Evolutionary conservation across 2,329 filamentous ascomycete genomes (phyloP), one percentile per base, ranked within the genome.

Genomic region (Fusarium agapanthi): DNA sequence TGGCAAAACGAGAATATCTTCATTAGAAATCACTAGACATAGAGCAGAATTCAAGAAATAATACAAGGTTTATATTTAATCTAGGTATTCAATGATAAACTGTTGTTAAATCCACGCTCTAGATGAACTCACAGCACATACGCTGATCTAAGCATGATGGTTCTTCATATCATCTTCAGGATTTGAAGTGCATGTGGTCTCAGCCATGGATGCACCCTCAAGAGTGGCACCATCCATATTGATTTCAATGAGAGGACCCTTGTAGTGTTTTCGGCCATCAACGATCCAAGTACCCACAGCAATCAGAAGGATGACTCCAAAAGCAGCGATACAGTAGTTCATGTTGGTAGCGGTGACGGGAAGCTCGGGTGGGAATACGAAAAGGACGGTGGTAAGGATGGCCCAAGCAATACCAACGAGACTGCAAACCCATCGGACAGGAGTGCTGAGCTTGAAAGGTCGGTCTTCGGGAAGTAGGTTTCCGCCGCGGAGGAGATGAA

Each of bases 351-450:
- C 85, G 0, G 89, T 89, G 5, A 91, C 90, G 0, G 91, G 91
- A 8, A 90, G 77, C 13, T 86, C 86, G 0, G 92, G 92, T 7
- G 92, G 92, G 81, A 94, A 93, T 26, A 94, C 86, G 81, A 94
- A 94, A 2, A 95, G 85, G 2, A 94, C 89, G 0, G 91, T 94
- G 0, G 92, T 94, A n/a, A 94, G 79, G 18, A 89, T 82, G 3
- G 91, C 88, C 81, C 92, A 95, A 0, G 83, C 83, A 51, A 95
- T 85, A 10, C 92, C 92, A 34, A 80, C 64, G 35, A 79, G 65
- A 64, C 83, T 81, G 59, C 77, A 67, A 8, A 78, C 67, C 84
- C 84, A 85, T 38, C 83, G 80, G 3, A 82, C 65, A 7, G 77
- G 79, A 5, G 73, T 70, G 35, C 79, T 76, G 24, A 85, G 77